Conservation (phyloP, 768 basidiomycete species). For the Leccinum boreale region DNA sequence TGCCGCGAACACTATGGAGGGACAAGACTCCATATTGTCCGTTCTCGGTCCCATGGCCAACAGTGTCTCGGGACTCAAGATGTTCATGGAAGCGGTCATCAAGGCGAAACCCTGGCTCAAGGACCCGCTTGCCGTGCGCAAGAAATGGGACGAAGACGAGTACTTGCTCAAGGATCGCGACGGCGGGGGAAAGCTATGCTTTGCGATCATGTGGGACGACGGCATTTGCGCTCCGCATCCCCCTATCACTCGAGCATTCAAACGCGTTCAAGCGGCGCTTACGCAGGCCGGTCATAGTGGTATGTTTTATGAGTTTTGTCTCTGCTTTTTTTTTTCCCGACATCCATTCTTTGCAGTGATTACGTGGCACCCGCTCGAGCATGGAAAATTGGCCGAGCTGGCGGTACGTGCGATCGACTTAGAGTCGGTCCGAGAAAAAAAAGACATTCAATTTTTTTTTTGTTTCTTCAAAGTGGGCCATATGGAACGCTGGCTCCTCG, state of each 20-base stretch:
- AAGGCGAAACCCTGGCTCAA: conserved; percentile 59
- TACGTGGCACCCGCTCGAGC: conserved; percentile 61
- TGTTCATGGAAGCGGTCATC: conserved; percentile 63
- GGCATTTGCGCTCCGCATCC: conserved; percentile 57
- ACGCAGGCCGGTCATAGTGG: conserved; percentile 63
- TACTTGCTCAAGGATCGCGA: conserved; percentile 60
- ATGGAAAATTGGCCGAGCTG: conserved; percentile 41
- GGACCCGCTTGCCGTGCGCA: conserved; percentile 57
- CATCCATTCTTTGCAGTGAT: conserved; percentile 48
- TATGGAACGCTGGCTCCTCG: conserved; percentile 46
- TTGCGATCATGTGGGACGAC: conserved; percentile 68
- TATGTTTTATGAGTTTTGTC: conserved; percentile 21
- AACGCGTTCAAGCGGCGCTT: conserved; percentile 54
- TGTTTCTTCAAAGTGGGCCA: conserved; percentile 28
- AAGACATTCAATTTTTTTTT: neutral
- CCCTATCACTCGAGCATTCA: conserved; percentile 59
- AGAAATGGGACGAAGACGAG: conserved; percentile 58
- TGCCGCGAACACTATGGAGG: conserved; percentile 60
- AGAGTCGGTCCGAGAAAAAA: neutral
- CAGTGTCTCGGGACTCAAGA: conserved; percentile 57
- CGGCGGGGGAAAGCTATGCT: conserved; percentile 47
- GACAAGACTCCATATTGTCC: conserved; percentile 67
- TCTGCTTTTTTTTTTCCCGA: neutral
- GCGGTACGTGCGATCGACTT: conserved; percentile 36
- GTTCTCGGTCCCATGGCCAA: conserved; percentile 72